Conservation (phyloP, 2,329 filamentous ascomycete genomes). For the Canariomyces notabilis region DNA sequence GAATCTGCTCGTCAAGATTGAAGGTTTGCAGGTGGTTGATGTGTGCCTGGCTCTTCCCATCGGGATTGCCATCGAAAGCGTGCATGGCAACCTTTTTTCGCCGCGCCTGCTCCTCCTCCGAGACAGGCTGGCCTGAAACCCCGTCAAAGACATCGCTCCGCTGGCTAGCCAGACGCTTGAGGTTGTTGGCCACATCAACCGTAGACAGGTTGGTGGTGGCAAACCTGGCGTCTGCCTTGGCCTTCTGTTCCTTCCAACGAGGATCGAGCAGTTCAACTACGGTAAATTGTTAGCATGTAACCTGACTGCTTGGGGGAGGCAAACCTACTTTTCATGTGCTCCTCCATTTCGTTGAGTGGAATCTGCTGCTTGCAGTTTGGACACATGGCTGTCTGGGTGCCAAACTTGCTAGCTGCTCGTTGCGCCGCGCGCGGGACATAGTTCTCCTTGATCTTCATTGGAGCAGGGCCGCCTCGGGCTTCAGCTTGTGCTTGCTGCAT, state of each 20-base stretch:
- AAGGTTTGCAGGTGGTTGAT: constrained; percentile 59
- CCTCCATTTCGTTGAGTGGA: constrained; percentile 78
- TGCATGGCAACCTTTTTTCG: constrained; percentile 67
- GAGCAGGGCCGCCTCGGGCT: constrained; percentile 59
- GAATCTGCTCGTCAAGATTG: constrained; percentile 83
- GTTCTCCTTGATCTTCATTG: constrained; percentile 89
- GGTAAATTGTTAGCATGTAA: constrained; percentile 30
- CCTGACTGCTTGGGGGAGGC: neutral
- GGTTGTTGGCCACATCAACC: constrained; percentile 83
- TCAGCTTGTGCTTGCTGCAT: constrained; percentile 76
- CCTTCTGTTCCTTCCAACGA: constrained; percentile 91
- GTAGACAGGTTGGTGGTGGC: constrained; percentile 83
- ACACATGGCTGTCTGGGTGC: constrained; percentile 67
- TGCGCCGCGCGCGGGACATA: constrained; percentile 82
- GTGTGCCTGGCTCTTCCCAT: constrained; percentile 50
- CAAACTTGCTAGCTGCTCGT: constrained; percentile 61
- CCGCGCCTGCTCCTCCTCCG: constrained; percentile 68
- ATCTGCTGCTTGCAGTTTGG: constrained; percentile 92
- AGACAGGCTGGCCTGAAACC: constrained; percentile 60
- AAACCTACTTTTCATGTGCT: constrained; percentile 77
- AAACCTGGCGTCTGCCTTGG: constrained; percentile 78
- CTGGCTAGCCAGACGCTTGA: constrained; percentile 90
- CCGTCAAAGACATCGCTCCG: constrained; percentile 82
- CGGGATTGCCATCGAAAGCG: constrained; percentile 61
- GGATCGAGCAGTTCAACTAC: constrained; percentile 87